Evolutionary conservation across 2,329 filamentous ascomycete species (phyloP).

Genomic region (Hymenotorrendiella dingleyae): DNA sequence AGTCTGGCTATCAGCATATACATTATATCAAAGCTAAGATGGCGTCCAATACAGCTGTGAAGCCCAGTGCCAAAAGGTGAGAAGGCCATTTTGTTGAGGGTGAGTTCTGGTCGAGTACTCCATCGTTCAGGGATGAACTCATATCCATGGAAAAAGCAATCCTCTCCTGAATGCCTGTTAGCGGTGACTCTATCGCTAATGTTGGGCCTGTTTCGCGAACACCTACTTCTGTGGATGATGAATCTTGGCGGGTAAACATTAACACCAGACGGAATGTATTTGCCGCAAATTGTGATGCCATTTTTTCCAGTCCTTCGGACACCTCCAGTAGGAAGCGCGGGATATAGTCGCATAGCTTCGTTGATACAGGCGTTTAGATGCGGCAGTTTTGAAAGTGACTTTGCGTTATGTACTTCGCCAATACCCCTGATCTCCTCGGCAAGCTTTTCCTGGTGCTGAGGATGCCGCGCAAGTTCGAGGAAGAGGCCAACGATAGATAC

Average conservation of each 20-base stretch:
- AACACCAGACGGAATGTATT: slow-evolving; percentile 3
- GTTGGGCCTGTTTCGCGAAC: neutral
- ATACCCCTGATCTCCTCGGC: neutral
- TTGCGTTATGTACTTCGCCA: neutral
- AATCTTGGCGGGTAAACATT: slow-evolving; percentile 3
- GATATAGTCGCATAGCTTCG: slow-evolving; percentile 9
- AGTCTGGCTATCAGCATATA: slow-evolving; percentile 1
- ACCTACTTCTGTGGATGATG: neutral
- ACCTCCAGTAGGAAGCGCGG: slow-evolving; percentile 11
- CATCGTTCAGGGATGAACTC: slow-evolving; percentile 8
- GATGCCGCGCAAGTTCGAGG: neutral
- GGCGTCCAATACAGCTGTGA: slow-evolving; percentile 6
- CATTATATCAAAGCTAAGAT: slow-evolving; percentile 1
- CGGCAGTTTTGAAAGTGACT: neutral
- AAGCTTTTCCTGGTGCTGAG: neutral
- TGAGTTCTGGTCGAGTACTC: slow-evolving; percentile 1
- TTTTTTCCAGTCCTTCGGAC: slow-evolving; percentile 2
- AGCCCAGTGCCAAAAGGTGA: slow-evolving; percentile 3
- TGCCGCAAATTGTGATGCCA: slow-evolving; percentile 4
- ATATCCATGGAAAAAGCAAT: neutral
- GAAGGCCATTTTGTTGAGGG: neutral
- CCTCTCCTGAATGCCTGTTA: neutral
- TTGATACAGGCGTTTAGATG: slow-evolving; percentile 35
- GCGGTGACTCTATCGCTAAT: neutral
- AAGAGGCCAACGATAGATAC: neutral